Base-by-base conservation (phyloP, 2,329 filamentous ascomycete genomes). In the Trichophyton benhamiae region DNA sequence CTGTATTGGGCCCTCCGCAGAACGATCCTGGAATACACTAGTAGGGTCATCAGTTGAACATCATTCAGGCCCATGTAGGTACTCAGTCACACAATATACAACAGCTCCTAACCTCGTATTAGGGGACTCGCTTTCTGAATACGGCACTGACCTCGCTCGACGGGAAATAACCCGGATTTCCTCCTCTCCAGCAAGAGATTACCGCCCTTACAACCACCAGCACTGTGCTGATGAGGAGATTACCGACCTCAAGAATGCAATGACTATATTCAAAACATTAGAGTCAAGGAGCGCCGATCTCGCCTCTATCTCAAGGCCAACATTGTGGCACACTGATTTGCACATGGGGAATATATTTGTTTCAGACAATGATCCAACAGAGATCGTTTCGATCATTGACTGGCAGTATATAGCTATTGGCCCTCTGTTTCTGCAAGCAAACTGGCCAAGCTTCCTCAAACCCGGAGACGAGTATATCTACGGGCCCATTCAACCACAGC, bases 281-380 rank as follows among this genome's bases (percentile, higher is more conserved):
- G 53, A 59, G 8, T 42, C 53, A 2, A 7, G 22, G 8, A 9
- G 8, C 9, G 2, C 22, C 6, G n/a, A 57, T 22, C 20, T 57
- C 6, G 8, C 11, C 3, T 57, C 52, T 4, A 22, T 36, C 8
- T 36, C 57, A 13, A 44, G 38, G 17, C 61, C 61, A 7, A 44
- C 30, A 13, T 15, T 78, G 41, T 76, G 70, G 72, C 75, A 78
- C 66, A 67, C 66, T 38, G 75, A 77, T 65, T 66, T 77, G 41
- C 72, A 74, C 64, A 62, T 72, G 15, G 67, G 68, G 3, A 78
- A 77, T 62, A 67, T 78, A 22, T 77, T 77, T 61, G 69, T 76
- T 33, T 55, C 73, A 25, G 52, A 57, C 1, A 13, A 33, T 69
- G 65, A 48, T 65, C 68, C 30, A 66, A 65, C 3, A 7, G 59